Evolutionary conservation across 805 yeast genomes (phyloP), one percentile per base, ranked within the genome.

Genomic region (Starmerella kuoi): DNA sequence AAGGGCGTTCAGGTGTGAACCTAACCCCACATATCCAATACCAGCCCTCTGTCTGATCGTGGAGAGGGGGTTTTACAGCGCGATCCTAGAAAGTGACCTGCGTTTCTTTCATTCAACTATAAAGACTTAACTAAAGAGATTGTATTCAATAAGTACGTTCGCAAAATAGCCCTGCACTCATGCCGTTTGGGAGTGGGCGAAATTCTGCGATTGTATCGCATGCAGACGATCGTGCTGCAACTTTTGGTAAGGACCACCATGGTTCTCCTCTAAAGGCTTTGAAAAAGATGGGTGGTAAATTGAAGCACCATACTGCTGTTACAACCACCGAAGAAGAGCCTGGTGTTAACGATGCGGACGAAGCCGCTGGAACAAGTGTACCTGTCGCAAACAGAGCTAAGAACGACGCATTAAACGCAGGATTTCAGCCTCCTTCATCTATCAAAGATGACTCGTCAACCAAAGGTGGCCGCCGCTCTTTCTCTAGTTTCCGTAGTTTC

Each of bases 301-400:
- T 54, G 38, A 46, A 51, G 35, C 55, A 48, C 12, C 54, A 52
- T 38, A 58, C 61, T n/a, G 54, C 55, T 12, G 56, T 57, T 22
- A 55, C 58, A 3, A 40, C 52, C 18, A 44, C 59, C 19, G 50
- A 50, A 21, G 50, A 50, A 31, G 47, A 50, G 28, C 59, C 61
- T 12, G 61, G 61, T 20, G 50, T 41, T 17, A 36, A 43, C 23
- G 34, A 24, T 12, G 21, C 35, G 4, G 60, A 55, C 46, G 35
- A 31, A 18, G 44, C 54, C 2, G 60, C 60, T 0, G 61, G 60
- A 23, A 54, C 59, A 2, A 48, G 58, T 8, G 52, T 50, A 22
- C 61, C 61, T 3, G 47, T 55, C 6, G 60, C 61, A 14, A 45
- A 43, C 15, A 46, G 48, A 9, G 58, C 61, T 21, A 52, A 50